Base-by-base conservation (phyloP, 352 stramenopile species). In the Phytopythium ostracodes region DNA sequence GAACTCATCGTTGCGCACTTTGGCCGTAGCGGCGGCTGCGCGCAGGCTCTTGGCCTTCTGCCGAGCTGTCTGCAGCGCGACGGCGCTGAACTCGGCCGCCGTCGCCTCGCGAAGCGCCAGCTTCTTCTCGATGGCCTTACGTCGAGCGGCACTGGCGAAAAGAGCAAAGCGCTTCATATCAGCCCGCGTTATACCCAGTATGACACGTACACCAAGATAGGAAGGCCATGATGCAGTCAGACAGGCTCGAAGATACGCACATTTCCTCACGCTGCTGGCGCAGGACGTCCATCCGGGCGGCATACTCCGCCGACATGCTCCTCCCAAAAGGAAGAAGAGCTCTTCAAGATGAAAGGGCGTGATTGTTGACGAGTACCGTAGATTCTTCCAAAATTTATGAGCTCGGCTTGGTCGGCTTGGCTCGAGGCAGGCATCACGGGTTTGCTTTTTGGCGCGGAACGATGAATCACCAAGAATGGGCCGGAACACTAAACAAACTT, bases 51-150 rank as follows among this genome's bases (percentile, higher is more conserved):
- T 90, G 75, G 70, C 85, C 58, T 90, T 89, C 42, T 85, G 78
- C 27, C 73, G 81, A 53, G 57, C 72, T 61, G 72, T 90, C 65
- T 94, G 81, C 27, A 84, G 65, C 18, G 81, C 75, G 17, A 89
- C 73, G 5, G 78, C 76, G 51, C 81, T 91, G 63, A 88, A 90
- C 71, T 95, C 86, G 35, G 81, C 84, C 9, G 81, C 76, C 17
- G 83, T 93, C 40, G 84, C 80, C 62, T 95, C 86, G 6, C 79
- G 75, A 27, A 92, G 70, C 20, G 75, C 66, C 52, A 93, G 72
- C 20, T 80, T 75, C 68, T 90, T 91, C 71, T 95, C 87, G 18
- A 94, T 75, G 44, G 75, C 72, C 43, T 84, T 56, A 3, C 82
- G 72, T 49, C 76, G 66, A 35, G 76, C 71, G 12, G 80, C 83